A percentile compares a stretch with the other conserved stretches of the same genome.
phyloP scores from a whole-genome alignment of 805 yeast genomes.

The Wickerhamiella spandovensis region DNA sequence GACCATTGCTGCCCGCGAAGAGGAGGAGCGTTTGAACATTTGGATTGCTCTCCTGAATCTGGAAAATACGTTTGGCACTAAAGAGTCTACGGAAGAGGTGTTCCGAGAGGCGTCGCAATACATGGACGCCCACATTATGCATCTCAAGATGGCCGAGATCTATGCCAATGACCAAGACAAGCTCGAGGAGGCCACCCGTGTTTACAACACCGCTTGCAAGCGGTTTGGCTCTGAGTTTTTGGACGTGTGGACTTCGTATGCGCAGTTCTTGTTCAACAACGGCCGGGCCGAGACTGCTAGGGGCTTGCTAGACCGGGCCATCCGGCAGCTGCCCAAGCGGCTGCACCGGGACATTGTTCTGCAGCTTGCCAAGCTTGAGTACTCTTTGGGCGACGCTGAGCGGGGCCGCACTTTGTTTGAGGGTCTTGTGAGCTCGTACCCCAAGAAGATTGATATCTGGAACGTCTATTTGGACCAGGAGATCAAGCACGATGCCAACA shows the following conservation, averaged over 20 bases:
- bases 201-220: conserved; percentile 58
- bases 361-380: conserved; percentile 84
- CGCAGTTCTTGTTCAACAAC: conserved; percentile 56
- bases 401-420: conserved; percentile 92
- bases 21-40: conserved; percentile 80
- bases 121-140: conserved; percentile 79
- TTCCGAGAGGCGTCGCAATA: conserved; percentile 79
- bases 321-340: conserved; percentile 34
- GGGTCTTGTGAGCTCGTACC: conserved; percentile 78
- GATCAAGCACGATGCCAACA: conserved; percentile 48
- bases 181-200: conserved; percentile 49
- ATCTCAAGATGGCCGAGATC: conserved; percentile 64
- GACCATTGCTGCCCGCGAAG: conserved; percentile 81
- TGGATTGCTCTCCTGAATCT: conserved; percentile 93
- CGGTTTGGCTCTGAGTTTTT: conserved; percentile 59
- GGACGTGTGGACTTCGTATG: conserved; percentile 72
- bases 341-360: conserved; percentile 47
- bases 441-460: conserved; percentile 90
- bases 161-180: conserved; percentile 57
- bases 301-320: conserved; percentile 52
- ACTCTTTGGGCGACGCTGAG: conserved; percentile 67
- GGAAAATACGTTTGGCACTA: conserved; percentile 86
- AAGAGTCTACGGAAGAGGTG: conserved; percentile 63
- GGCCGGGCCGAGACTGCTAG: conserved; percentile 36
- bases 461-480: conserved; percentile 91